phyloP scores from a whole-genome alignment of 495 filamentous ascomycete genomes.

The Xylaria grammica region DNA sequence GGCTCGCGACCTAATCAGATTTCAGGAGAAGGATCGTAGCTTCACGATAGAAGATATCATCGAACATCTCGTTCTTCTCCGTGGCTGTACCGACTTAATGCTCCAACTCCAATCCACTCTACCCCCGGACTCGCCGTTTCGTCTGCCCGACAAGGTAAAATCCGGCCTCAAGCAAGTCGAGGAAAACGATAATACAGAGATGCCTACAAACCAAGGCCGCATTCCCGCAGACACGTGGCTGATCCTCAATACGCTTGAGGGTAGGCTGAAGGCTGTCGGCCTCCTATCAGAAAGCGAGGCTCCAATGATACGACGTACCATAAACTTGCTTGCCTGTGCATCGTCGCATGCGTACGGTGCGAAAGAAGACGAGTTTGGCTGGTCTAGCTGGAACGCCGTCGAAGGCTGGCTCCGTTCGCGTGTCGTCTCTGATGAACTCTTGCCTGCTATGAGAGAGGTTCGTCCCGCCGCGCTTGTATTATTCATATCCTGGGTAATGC shows the following conservation, averaged over 20 bases:
- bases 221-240: not conserved
- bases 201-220: constrained; percentile 1
- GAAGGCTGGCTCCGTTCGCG: constrained; percentile 14
- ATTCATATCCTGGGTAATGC: constrained; percentile 5
- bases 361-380: constrained; percentile 9
- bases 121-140: constrained; percentile 9
- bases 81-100: constrained; percentile 14
- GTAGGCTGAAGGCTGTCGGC: not conserved
- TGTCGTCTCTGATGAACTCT: constrained; percentile 1
- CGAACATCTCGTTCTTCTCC: constrained; percentile 15
- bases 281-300: not conserved
- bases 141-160: not conserved
- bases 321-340: constrained; percentile 1
- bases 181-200: not conserved
- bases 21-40: not conserved
- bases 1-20: constrained; percentile 4
- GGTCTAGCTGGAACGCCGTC: constrained; percentile 9
- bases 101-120: constrained; percentile 7
- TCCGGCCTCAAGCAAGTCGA: not conserved
- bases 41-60: constrained; percentile 15
- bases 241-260: constrained; percentile 5
- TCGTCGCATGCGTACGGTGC: constrained; percentile 5
- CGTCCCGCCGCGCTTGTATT: constrained; percentile 6
- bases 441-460: not conserved
- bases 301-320: not conserved